phyloP scores from a whole-genome alignment of 1,139 yeast genomes.

The Eremothecium sinecaudum region DNA sequence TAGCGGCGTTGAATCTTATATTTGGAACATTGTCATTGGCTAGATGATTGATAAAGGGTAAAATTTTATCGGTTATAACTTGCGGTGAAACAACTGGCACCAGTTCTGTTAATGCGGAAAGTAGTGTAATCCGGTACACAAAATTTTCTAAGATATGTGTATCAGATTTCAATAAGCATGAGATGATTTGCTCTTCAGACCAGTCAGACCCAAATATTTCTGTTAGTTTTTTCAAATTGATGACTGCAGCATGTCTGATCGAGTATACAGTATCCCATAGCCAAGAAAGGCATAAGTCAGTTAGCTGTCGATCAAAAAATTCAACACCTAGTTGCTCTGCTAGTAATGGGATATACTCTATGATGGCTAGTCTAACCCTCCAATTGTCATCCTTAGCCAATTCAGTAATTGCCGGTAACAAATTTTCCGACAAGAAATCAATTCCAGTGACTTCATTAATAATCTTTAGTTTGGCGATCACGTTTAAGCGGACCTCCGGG shows the following conservation, averaged over 20 bases:
- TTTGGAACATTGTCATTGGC: constrained; percentile 82
- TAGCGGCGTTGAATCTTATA: constrained; percentile 90
- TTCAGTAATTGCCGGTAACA: constrained; percentile 92
- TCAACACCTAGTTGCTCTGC: constrained; percentile 95
- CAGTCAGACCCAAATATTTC: constrained; percentile 86
- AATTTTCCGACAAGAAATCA: constrained; percentile 71
- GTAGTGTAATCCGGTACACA: constrained; percentile 82
- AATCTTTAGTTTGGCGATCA: constrained; percentile 81
- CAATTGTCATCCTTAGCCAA: constrained; percentile 94
- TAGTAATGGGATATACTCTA: constrained; percentile 88
- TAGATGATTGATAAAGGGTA: constrained; percentile 71
- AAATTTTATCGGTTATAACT: constrained; percentile 52
- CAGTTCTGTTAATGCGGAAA: constrained; percentile 75
- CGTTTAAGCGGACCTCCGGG: constrained; percentile 91
- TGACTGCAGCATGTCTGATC: constrained; percentile 91
- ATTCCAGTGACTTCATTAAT: constrained; percentile 95
- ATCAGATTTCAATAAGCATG: constrained; percentile 53
- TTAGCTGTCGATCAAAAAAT: constrained; percentile 85
- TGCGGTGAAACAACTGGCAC: constrained; percentile 55
- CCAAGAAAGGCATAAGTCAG: constrained; percentile 90
- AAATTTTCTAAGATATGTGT: constrained; percentile 41
- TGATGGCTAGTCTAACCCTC: constrained; percentile 95
- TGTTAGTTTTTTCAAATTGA: constrained; percentile 69
- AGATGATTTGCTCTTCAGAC: constrained; percentile 80
- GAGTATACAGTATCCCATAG: constrained; percentile 97